These are phyloP conservation scores for Colletotrichum aenigma DNA, from an alignment of 2,329 filamentous ascomycete genomes.

Conservation along the genomic window DNA sequence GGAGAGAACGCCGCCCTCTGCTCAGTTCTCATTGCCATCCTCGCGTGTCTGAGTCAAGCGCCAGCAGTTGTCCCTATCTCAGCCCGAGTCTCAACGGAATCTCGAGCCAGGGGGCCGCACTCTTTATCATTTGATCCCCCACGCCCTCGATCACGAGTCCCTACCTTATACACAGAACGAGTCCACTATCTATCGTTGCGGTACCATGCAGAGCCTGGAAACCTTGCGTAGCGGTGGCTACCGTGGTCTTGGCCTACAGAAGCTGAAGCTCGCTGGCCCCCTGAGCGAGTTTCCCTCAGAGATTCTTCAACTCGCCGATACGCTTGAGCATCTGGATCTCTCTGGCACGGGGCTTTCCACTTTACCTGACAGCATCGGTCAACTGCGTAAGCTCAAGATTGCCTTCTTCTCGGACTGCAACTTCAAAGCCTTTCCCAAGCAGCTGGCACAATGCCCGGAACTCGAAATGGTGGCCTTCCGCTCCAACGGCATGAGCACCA, in stretches of 20 bases:
- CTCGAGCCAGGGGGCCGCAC: neutral
- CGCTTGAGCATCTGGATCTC: slow-evolving; percentile 51
- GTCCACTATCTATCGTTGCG: neutral
- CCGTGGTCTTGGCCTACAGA: slow-evolving; percentile 27
- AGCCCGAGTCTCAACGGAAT: neutral
- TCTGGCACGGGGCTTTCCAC: slow-evolving; percentile 46
- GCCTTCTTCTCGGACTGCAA: slow-evolving; percentile 51
- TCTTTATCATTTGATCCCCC: neutral
- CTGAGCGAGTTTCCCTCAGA: slow-evolving; percentile 40
- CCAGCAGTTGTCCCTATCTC: neutral
- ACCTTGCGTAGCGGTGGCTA: slow-evolving; percentile 35
- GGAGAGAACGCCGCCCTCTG: neutral
- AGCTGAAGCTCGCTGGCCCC: slow-evolving; percentile 38
- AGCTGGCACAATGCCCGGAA: slow-evolving; percentile 43
- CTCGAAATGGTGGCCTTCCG: slow-evolving; percentile 57
- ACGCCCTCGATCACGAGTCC: neutral
- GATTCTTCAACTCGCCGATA: slow-evolving; percentile 43
- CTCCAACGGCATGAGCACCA: slow-evolving; percentile 44
- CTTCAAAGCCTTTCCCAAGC: slow-evolving; percentile 45
- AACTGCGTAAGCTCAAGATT: slow-evolving; percentile 47
- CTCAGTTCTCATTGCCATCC: neutral
- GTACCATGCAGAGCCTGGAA: slow-evolving; percentile 33
- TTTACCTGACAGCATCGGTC: slow-evolving; percentile 42
- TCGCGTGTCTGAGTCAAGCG: neutral
- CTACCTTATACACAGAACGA: neutral